Evolutionary conservation across 2,329 filamentous ascomycete species (phyloP).

Genomic region (Colletotrichum sp.): DNA sequence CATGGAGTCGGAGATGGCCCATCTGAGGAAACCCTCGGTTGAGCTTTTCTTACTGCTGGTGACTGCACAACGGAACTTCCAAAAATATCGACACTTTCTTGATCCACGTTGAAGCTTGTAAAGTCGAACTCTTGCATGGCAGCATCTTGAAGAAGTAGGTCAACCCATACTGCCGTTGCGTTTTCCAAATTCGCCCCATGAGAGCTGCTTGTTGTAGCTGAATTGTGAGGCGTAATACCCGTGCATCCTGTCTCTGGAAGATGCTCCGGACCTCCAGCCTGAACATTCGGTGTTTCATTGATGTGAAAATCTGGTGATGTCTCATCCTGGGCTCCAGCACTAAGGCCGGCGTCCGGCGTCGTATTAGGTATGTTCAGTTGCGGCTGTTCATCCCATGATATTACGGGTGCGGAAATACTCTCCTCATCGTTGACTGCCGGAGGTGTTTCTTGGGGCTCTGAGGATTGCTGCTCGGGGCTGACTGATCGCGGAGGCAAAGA

Average conservation of each 20-base stretch:
- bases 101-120: background rate
- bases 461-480: background rate
- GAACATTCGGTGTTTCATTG: background rate
- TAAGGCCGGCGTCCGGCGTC: background rate
- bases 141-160: slow-evolving; percentile 7
- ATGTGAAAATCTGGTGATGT: background rate
- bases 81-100: background rate
- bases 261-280: background rate
- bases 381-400: background rate
- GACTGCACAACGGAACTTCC: background rate
- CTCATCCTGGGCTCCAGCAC: background rate
- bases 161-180: slow-evolving; percentile 15
- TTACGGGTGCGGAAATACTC: background rate
- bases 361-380: background rate
- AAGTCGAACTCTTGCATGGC: slow-evolving; percentile 4
- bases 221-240: background rate
- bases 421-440: background rate
- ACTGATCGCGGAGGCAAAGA: background rate
- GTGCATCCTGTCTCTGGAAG: background rate
- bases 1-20: background rate
- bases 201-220: background rate
- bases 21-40: background rate
- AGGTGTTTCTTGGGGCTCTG: background rate
- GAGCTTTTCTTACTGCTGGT: background rate
- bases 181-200: slow-evolving; percentile 5